Conservation (phyloP, 768 basidiomycete species). For the Termitomyces titanicus region DNA sequence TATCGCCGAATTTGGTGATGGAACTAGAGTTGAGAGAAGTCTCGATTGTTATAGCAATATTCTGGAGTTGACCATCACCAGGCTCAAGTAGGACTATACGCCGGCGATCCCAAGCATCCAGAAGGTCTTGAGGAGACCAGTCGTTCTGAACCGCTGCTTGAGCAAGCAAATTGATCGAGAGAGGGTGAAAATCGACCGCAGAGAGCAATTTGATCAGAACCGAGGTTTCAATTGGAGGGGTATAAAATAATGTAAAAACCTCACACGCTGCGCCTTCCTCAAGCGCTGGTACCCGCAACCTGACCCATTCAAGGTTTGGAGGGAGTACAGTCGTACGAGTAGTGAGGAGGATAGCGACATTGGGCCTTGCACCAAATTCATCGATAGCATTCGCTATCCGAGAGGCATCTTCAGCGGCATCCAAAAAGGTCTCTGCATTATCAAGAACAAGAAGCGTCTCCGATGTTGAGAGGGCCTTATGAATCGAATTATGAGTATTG, state of each 20-base stretch:
- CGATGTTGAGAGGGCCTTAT: background rate
- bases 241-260: constrained; percentile 7
- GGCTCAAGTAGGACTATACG: background rate
- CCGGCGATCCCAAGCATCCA: constrained; percentile 10
- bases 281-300: constrained; percentile 3
- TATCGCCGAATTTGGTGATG: constrained; percentile 1
- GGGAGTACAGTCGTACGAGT: constrained; percentile 5
- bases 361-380: constrained; percentile 3
- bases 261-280: constrained; percentile 6
- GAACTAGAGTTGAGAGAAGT: constrained; percentile 11
- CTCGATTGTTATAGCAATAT: constrained; percentile 8
- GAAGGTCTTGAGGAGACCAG: constrained; percentile 8
- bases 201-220: constrained; percentile 5
- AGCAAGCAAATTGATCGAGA: constrained; percentile 14
- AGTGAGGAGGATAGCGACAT: constrained; percentile 12
- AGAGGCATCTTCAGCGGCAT: constrained; percentile 7
- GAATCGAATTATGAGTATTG: background rate
- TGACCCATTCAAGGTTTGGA: constrained; percentile 7
- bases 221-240: background rate
- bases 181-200: constrained; percentile 12
- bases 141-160: constrained; percentile 12
- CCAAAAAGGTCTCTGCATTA: constrained; percentile 14
- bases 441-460: constrained; percentile 11
- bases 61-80: constrained; percentile 9
- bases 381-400: constrained; percentile 6